Percentiles rank a stretch among this genome's conserved stretches.
Conservation (phyloP, 139 green algal species). For the Tetratostichococcus sp. region DNA sequence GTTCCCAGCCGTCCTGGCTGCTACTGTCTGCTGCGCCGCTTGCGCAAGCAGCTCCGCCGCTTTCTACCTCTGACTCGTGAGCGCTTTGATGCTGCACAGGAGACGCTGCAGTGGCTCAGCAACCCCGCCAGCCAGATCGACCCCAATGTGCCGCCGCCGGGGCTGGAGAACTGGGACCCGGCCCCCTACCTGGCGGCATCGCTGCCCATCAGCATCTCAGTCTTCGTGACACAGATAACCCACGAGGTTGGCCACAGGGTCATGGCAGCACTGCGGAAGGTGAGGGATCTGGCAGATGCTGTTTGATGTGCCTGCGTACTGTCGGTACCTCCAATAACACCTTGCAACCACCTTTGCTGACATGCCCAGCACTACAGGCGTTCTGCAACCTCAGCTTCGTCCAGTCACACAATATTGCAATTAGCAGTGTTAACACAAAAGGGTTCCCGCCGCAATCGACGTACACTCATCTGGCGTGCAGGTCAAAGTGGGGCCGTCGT, state of each 20-base stretch:
- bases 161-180: constrained; percentile 70
- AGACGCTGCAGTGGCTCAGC: constrained; percentile 75
- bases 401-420: too few relatives aligned
- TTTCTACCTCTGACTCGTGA: too few relatives aligned
- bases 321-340: too few relatives aligned
- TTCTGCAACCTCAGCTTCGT: too few relatives aligned
- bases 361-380: too few relatives aligned
- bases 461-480: too few relatives aligned
- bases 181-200: constrained; percentile 66
- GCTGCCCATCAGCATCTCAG: constrained; percentile 42
- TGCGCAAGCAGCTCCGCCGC: neutral
- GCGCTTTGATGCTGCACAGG: too few relatives aligned
- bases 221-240: constrained; percentile 57
- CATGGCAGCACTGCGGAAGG: constrained; percentile 29
- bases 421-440: too few relatives aligned
- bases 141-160: constrained; percentile 52
- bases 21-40: neutral
- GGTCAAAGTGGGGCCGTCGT: constrained; percentile 76
- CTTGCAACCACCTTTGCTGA: too few relatives aligned
- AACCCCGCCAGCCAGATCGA: constrained; percentile 61
- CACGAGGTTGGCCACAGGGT: constrained; percentile 81
- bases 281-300: neutral
- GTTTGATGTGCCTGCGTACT: too few relatives aligned
- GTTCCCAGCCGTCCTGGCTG: too few relatives aligned
- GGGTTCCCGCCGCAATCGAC: too few relatives aligned